Evolutionary conservation across 495 filamentous ascomycete genomes (phyloP), one percentile per base, ranked within the genome.

Genomic region (Chlorociboria aeruginascens): DNA sequence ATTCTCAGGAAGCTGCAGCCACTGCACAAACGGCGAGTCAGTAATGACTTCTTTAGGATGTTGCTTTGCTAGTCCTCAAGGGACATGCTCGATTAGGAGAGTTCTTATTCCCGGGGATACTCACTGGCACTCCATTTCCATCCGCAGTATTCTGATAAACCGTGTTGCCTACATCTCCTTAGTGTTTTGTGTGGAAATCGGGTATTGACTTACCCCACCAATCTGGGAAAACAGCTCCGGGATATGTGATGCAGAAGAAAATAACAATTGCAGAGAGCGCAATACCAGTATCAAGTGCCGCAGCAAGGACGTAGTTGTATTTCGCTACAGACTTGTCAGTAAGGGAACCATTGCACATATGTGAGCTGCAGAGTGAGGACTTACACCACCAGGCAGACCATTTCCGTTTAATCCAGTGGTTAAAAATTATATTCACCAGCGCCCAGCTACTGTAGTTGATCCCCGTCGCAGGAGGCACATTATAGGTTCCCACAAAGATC

Each of bases 371-470:
- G 76, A 76, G 4, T 78, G 71, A 32, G 83, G 64, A 51, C 81
- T 84, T 52, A 82, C 81, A 61, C 81, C 81, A 85, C 81, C 81
- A 85, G 1, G 65, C 69, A 38, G 76, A 73, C 50, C 72, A 64
- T 3, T 69, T 64, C 29, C 70, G 73, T 50, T 72, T 70, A 45
- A 85, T 61, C 14, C 69, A 50, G 42, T 73, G 68, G 54, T 85
- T 79, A 66, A 85, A 85, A 3, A 80, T 58, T 32, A 69, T 70
- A 32, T 79, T 79, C 2, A 51, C 43, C 28, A 51, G 12, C 7
- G 34, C 31, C 79, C 81, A 84, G 0, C 70, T 73, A 8, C 79
- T 68, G 54, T 82, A 84, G 54, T 76, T 84, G 40, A 83, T 68
- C 11, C 77, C 79, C 1, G 74, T 81, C 3, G 80, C 80, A 0